A percentile compares a stretch with the other conserved stretches of the same genome.
Conservation (phyloP, 2,329 filamentous ascomycete species). For the Alternaria consortialis region DNA sequence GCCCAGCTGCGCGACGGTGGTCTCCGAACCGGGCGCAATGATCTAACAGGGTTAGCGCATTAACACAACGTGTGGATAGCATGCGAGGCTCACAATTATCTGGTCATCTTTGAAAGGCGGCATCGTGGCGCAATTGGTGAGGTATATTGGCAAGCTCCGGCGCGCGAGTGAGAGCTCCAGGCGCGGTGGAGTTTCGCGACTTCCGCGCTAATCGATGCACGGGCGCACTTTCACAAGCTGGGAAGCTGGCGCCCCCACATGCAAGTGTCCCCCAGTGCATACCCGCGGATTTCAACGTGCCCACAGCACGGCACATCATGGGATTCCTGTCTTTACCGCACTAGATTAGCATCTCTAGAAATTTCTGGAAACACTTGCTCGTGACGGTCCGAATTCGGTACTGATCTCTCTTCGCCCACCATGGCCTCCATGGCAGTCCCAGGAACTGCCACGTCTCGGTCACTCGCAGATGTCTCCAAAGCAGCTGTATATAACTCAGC, state of each 20-base stretch:
- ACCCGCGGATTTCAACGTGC: conserved; percentile 31
- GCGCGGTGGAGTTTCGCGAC: conserved; percentile 16
- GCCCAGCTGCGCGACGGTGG: conserved; percentile 89
- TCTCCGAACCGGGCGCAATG: conserved; percentile 85
- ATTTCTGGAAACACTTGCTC: conserved; percentile 8
- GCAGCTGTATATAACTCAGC: conserved; percentile 25
- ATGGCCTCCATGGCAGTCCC: conserved; percentile 37
- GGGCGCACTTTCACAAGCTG: conserved; percentile 16
- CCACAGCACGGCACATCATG: conserved; percentile 29
- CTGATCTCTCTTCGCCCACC: conserved; percentile 9
- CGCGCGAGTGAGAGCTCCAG: conserved; percentile 23
- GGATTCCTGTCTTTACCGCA: conserved; percentile 18
- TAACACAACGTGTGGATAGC: not conserved
- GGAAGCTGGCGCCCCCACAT: conserved; percentile 19
- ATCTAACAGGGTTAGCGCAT: conserved; percentile 55
- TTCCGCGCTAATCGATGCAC: conserved; percentile 17
- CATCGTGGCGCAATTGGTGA: conserved; percentile 48
- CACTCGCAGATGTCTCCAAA: conserved; percentile 16
- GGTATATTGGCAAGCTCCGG: conserved; percentile 19
- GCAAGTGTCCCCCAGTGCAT: conserved; percentile 16
- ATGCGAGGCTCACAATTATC: conserved; percentile 50
- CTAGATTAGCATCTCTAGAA: conserved; percentile 9
- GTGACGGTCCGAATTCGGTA: conserved; percentile 15
- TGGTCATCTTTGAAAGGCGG: conserved; percentile 58
- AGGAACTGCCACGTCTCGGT: conserved; percentile 29